Percentiles rank a stretch among this genome's conserved stretches.
phyloP scores from a whole-genome alignment of 495 filamentous ascomycete genomes.

The Penicillium taxi region DNA sequence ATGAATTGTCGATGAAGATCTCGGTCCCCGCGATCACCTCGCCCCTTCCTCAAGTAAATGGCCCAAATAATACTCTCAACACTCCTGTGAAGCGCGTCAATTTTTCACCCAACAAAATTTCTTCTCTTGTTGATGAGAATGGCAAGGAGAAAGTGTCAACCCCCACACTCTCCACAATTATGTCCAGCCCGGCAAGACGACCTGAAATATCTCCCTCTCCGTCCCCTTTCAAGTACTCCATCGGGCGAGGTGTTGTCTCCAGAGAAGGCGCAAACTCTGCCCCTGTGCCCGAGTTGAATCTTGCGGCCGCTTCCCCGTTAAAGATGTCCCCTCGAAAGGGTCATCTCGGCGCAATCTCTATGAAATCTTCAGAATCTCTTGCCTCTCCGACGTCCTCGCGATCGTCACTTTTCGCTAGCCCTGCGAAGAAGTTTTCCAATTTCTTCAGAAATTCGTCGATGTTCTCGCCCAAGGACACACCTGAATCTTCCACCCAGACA shows the following conservation, averaged over 20 bases:
- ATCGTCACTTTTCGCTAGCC: conserved; percentile 35
- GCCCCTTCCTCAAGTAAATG: conserved; percentile 32
- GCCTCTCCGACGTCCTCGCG: conserved; percentile 26
- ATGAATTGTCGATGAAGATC: conserved; percentile 37
- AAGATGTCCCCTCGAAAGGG: conserved; percentile 41
- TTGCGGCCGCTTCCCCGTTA: conserved; percentile 27
- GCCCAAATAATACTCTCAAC: conserved; percentile 21
- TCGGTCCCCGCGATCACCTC: conserved; percentile 25
- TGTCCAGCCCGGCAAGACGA: conserved; percentile 44
- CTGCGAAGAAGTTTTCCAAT: conserved; percentile 34
- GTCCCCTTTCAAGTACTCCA: conserved; percentile 42
- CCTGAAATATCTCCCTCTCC: conserved; percentile 35
- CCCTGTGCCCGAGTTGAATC: conserved; percentile 23
- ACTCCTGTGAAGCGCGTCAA: conserved; percentile 39
- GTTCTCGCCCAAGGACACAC: no score
- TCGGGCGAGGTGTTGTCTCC: conserved; percentile 23
- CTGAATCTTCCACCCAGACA: no score
- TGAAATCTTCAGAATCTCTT: no score
- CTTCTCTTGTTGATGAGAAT: conserved; percentile 30
- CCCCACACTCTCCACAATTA: conserved; percentile 24
- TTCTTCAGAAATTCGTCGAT: conserved; percentile 37
- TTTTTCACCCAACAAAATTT: conserved; percentile 25
- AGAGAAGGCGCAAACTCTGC: conserved; percentile 8
- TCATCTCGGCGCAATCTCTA: conserved; percentile 26
- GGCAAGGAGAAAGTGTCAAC: conserved; percentile 24